A percentile compares a stretch with the other conserved stretches of the same genome.
phyloP scores from a whole-genome alignment of 768 basidiomycete genomes.

The Pisolithus albus region DNA sequence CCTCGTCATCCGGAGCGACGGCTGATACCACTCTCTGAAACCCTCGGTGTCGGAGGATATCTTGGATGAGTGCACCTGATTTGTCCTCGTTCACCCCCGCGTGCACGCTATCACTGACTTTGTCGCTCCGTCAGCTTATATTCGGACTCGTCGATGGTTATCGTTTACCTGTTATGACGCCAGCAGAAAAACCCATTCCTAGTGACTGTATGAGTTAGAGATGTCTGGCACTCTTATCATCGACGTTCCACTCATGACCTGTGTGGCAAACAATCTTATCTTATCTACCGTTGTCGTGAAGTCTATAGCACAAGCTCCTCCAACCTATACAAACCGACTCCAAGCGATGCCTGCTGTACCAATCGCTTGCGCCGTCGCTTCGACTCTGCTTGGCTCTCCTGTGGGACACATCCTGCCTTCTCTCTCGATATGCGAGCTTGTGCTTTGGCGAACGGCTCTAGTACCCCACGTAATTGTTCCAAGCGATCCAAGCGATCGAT shows the following conservation, averaged over 20 bases:
- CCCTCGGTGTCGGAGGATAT: slow-evolving; percentile 36
- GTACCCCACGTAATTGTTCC: slow-evolving; percentile 50
- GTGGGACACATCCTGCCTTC: slow-evolving; percentile 26
- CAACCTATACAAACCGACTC: slow-evolving; percentile 61
- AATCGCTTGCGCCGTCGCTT: slow-evolving; percentile 46
- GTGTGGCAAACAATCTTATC: not conserved
- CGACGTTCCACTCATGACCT: slow-evolving; percentile 7
- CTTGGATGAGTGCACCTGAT: slow-evolving; percentile 59
- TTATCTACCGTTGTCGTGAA: not conserved
- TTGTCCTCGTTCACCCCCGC: slow-evolving; percentile 43
- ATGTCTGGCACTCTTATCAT: slow-evolving; percentile 20
- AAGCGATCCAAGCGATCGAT: slow-evolving; percentile 42
- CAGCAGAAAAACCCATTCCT: slow-evolving; percentile 20
- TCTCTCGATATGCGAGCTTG: slow-evolving; percentile 46
- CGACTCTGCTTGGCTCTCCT: slow-evolving; percentile 38
- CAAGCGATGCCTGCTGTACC: slow-evolving; percentile 45
- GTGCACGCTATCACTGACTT: slow-evolving; percentile 67
- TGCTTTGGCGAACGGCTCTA: slow-evolving; percentile 56
- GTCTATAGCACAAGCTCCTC: slow-evolving; percentile 58
- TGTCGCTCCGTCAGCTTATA: not conserved
- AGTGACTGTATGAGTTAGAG: not conserved
- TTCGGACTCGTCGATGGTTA: not conserved
- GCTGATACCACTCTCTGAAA: slow-evolving; percentile 30
- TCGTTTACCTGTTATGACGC: slow-evolving; percentile 23
- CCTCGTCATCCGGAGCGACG: slow-evolving; percentile 65